Conservation (phyloP, 306 rosid genomes). For the Rosa persica region DNA sequence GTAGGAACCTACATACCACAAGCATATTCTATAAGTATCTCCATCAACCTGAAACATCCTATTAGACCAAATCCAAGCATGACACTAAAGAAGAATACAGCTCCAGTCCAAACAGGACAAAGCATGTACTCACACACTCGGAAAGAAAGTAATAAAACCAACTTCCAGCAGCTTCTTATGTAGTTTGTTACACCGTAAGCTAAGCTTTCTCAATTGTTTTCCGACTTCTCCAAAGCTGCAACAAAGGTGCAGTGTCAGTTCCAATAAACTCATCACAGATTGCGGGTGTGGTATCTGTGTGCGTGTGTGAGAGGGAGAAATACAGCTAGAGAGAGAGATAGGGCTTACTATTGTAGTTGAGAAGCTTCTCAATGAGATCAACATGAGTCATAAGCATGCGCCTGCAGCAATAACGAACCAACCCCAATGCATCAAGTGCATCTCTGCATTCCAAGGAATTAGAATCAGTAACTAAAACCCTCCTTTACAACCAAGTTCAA, state of each 20-base stretch:
- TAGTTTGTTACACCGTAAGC: background rate
- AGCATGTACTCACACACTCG: background rate
- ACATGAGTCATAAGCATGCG: slow-evolving; percentile 99
- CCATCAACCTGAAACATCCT: background rate
- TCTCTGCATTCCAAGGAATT: slow-evolving; percentile 48
- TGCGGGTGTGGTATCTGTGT: background rate
- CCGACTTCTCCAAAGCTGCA: slow-evolving; percentile 76
- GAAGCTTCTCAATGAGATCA: slow-evolving; percentile 94
- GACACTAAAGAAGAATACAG: slow-evolving; percentile 5
- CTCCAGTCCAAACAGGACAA: background rate
- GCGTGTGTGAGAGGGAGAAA: background rate
- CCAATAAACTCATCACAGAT: slow-evolving; percentile 9
- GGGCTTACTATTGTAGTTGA: slow-evolving; percentile 79
- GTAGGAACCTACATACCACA: background rate
- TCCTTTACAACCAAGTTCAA: background rate
- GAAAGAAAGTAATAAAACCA: background rate
- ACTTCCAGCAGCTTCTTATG: background rate
- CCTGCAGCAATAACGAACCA: slow-evolving; percentile 93
- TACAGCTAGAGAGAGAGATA: background rate
- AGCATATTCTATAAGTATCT: background rate
- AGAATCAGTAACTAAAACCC: background rate
- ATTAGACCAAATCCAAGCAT: background rate
- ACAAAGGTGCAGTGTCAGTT: slow-evolving; percentile 10
- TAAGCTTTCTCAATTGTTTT: slow-evolving; percentile 39
- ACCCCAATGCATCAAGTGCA: slow-evolving; percentile 86